phyloP scores from a whole-genome alignment of 2,329 filamentous ascomycete genomes.

The Penicillium aurantiogriseum region DNA sequence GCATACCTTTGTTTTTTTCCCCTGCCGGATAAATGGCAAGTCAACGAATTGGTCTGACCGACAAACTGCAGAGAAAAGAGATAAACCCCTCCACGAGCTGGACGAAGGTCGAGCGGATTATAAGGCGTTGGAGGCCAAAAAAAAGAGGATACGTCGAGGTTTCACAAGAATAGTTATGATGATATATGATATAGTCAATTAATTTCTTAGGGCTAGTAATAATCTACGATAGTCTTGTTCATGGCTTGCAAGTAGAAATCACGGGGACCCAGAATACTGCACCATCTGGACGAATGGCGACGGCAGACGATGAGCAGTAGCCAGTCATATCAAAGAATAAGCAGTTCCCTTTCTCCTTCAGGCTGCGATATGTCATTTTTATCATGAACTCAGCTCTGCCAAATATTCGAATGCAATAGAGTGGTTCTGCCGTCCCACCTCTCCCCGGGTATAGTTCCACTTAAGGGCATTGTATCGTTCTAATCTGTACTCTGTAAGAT shows the following conservation, averaged over 20 bases:
- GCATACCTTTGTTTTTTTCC: neutral
- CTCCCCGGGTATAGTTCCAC: conserved; percentile 10
- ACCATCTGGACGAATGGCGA: conserved; percentile 17
- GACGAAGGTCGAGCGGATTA: conserved; percentile 14
- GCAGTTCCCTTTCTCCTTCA: conserved; percentile 3
- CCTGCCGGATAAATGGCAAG: conserved; percentile 10
- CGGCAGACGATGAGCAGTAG: conserved; percentile 4
- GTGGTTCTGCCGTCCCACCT: conserved; percentile 16
- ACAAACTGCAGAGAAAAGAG: conserved; percentile 12
- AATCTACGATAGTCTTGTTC: conserved; percentile 7
- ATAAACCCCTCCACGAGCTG: conserved; percentile 7
- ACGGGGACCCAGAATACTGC: conserved; percentile 23
- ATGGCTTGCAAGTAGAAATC: conserved; percentile 11
- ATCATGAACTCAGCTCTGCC: conserved; percentile 22
- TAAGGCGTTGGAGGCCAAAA: conserved; percentile 4
- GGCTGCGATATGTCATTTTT: conserved; percentile 29
- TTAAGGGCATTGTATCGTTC: neutral
- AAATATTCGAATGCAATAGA: conserved; percentile 18
- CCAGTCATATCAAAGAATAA: conserved; percentile 16
- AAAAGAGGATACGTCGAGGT: conserved; percentile 4
- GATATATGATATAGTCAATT: conserved; percentile 2
- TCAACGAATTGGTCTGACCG: conserved; percentile 16
- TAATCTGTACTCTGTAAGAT: conserved; percentile 8
- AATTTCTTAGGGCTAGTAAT: conserved; percentile 13
- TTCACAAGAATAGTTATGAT: conserved; percentile 15